Conservation (phyloP, 768 basidiomycete species). For the Daedalea quercina region DNA sequence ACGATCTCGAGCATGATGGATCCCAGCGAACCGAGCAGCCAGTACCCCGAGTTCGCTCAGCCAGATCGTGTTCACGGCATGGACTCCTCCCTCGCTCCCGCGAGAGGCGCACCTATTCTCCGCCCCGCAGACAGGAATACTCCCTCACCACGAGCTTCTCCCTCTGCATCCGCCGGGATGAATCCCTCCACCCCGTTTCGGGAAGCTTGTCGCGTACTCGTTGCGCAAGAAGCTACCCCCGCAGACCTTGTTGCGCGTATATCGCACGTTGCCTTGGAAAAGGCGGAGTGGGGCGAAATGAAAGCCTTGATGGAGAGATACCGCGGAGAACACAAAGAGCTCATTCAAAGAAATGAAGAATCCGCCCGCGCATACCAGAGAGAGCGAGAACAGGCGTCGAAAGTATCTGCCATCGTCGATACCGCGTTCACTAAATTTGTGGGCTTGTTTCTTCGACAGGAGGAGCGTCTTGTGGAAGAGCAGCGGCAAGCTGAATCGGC, state of each 20-base stretch:
- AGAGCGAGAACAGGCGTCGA: constrained; percentile 23
- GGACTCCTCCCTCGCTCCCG: background rate
- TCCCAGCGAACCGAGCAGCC: background rate
- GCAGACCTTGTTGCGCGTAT: constrained; percentile 2
- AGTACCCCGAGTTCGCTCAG: background rate
- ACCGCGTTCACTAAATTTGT: constrained; percentile 25
- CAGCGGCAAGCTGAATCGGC: constrained; percentile 1
- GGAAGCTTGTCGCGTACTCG: background rate
- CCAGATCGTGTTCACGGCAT: background rate
- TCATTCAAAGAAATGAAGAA: constrained; percentile 22
- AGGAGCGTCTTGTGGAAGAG: constrained; percentile 10
- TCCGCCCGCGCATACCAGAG: constrained; percentile 17
- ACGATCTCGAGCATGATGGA: background rate
- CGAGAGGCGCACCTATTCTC: background rate
- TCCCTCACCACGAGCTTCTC: background rate
- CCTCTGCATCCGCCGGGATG: background rate
- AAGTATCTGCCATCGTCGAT: constrained; percentile 18
- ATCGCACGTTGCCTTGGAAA: constrained; percentile 13
- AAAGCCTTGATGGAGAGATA: constrained; percentile 11
- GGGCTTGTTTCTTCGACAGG: constrained; percentile 21
- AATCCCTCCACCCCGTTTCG: background rate
- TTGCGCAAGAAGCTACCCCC: background rate
- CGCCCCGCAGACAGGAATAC: background rate
- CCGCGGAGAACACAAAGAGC: constrained; percentile 14
- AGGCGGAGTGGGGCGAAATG: constrained; percentile 13